phyloP scores from a whole-genome alignment of 352 stramenopile species.

The Ophiocytium majus region DNA sequence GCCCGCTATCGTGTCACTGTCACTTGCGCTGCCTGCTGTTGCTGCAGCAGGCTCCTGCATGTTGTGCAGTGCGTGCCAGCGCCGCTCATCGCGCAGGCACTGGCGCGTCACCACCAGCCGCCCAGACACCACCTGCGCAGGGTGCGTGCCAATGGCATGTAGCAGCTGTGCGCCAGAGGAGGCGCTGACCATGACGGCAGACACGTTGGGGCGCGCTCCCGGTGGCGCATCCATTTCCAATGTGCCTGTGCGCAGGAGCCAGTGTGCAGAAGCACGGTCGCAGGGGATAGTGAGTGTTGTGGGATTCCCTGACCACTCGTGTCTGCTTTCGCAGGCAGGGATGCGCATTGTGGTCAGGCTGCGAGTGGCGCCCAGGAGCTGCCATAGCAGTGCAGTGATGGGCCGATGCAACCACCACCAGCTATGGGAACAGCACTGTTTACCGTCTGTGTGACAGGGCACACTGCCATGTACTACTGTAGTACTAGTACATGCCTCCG shows the following conservation, averaged over 20 bases:
- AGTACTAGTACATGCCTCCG: neutral
- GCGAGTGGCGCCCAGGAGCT: too few relatives aligned
- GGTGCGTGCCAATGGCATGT: neutral
- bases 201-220: neutral
- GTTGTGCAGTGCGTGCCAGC: slow-evolving; percentile 12
- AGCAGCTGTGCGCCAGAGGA: neutral
- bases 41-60: neutral
- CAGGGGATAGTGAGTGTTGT: too few relatives aligned
- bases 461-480: too few relatives aligned
- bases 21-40: neutral
- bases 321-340: too few relatives aligned
- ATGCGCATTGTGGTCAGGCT: too few relatives aligned
- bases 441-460: too few relatives aligned
- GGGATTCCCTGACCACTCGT: too few relatives aligned
- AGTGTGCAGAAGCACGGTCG: too few relatives aligned
- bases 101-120: neutral
- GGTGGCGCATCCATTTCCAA: neutral
- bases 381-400: too few relatives aligned
- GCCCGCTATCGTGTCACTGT: neutral
- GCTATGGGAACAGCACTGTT: too few relatives aligned
- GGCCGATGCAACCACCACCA: too few relatives aligned
- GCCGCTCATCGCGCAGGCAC: neutral
- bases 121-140: neutral
- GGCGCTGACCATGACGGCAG: slow-evolving; percentile 3
- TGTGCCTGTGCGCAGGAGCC: too few relatives aligned